These are phyloP conservation scores for Flaveria floridana DNA, from an alignment of 140 eudicot species.

Conservation along the genomic window DNA sequence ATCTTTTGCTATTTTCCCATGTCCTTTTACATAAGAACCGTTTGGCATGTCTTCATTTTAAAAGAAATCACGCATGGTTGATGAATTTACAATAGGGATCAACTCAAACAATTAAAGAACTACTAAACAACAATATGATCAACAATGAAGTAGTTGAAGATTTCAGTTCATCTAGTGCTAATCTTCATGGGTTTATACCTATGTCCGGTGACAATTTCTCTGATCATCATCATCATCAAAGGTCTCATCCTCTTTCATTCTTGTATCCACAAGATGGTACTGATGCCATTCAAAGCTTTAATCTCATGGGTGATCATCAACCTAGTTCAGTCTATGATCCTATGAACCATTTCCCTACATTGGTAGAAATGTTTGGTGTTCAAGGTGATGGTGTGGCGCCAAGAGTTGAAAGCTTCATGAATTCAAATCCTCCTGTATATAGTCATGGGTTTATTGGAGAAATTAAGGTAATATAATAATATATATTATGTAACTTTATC, in stretches of 20 bases:
- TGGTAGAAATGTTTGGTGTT: constrained; percentile 23
- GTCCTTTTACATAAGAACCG: constrained; percentile 1
- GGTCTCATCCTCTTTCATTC: constrained; percentile 32
- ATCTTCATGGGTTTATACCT: constrained; percentile 44
- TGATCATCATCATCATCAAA: constrained; percentile 33
- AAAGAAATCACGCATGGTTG: constrained; percentile 21
- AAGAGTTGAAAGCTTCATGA: constrained; percentile 34
- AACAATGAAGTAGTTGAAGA: constrained; percentile 29
- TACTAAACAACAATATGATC: constrained; percentile 44
- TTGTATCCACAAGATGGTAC: constrained; percentile 29
- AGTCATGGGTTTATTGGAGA: constrained; percentile 36
- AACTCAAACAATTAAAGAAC: constrained; percentile 46
- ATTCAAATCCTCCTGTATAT: constrained; percentile 37
- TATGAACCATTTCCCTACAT: constrained; percentile 42
- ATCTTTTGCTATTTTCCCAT: constrained; percentile 8
- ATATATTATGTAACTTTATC: background rate
- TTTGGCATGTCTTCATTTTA: constrained; percentile 25
- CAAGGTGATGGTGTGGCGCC: constrained; percentile 26
- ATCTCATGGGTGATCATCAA: constrained; percentile 22
- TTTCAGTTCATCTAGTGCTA: constrained; percentile 35
- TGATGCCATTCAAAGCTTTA: background rate
- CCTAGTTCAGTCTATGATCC: constrained; percentile 40
- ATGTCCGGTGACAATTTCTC: constrained; percentile 41
- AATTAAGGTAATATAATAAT: constrained; percentile 25
- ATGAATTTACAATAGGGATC: constrained; percentile 24